phyloP scores from a whole-genome alignment of 345 rosid species.

The Lumnitzera racemosa region DNA sequence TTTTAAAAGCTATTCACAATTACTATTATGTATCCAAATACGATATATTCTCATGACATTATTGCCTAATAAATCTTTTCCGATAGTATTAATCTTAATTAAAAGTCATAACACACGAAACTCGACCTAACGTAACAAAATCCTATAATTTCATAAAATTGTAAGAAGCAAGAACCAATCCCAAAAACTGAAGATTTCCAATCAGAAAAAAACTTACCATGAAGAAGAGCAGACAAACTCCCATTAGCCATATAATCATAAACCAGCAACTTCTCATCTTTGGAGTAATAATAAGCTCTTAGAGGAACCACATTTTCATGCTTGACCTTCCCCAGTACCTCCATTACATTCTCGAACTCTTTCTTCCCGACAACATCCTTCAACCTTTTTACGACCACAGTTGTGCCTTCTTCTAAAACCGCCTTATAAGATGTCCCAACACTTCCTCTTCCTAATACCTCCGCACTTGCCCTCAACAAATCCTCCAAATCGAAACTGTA shows the following conservation, averaged over 20 bases:
- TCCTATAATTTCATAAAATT: neutral
- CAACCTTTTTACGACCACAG: slow-evolving; percentile 83
- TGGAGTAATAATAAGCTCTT: slow-evolving; percentile 77
- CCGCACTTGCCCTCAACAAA: slow-evolving; percentile 86
- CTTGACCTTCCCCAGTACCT: slow-evolving; percentile 54
- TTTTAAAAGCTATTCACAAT: too few relatives aligned
- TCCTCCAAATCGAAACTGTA: slow-evolving; percentile 89
- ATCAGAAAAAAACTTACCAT: slow-evolving; percentile 36
- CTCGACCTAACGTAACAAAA: too few relatives aligned
- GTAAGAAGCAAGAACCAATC: too few relatives aligned
- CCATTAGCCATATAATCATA: slow-evolving; percentile 79
- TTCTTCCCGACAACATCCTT: slow-evolving; percentile 56
- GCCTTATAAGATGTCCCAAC: slow-evolving; percentile 96
- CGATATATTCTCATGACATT: too few relatives aligned
- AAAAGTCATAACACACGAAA: too few relatives aligned
- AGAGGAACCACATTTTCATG: slow-evolving; percentile 77
- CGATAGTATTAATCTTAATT: too few relatives aligned
- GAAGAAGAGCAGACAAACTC: slow-evolving; percentile 87
- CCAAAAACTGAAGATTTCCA: neutral
- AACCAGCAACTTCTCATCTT: slow-evolving; percentile 88
- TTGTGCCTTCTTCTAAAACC: slow-evolving; percentile 87
- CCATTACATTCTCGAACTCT: slow-evolving; percentile 81
- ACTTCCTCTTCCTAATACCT: slow-evolving; percentile 89
- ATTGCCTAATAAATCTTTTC: too few relatives aligned
- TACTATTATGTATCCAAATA: too few relatives aligned